Evolutionary conservation across 129 eudicot species (phyloP), one percentile per base, ranked within the genome.

Genomic region (Silybum marianum): DNA sequence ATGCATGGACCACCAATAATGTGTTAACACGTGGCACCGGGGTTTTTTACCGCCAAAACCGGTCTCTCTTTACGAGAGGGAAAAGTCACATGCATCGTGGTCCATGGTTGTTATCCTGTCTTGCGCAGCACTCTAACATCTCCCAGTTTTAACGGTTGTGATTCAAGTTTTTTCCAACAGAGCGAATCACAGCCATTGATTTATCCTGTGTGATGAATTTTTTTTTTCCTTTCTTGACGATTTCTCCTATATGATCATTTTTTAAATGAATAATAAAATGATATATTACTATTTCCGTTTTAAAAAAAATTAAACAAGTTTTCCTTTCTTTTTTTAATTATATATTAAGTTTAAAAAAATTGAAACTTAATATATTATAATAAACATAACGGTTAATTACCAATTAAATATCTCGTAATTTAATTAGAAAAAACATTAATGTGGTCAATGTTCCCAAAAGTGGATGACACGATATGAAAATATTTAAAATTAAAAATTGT

Each of bases 11-110:
- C 0, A 13, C 86, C 79, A 83, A 78, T 72, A 4, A 19, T 5
- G 0, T 0, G 9, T 11, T 72, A 69, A 83, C 86, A 32, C 86
- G 75, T 78, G 75, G 66, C 13, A 1, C 0, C 1, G 26, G 74
- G 30, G 1, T 63, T 39, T 67, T 83, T 83, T 83, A 83, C 86
- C 86, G 86, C 86, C 83, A 83, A 83, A 83, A 83, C 74, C 70
- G 86, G 86, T 71, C 58, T 14, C 73, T 30, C n/a, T 60, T 71
- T 71, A 71, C 69, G 51, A 71, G 74, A 40, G 78, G 79, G 68
- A 26, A 30, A 58, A 63, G 72, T 83, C 73, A 77, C 67, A 28
- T 71, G 82, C 14, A 40, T 51, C 28, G n/a, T 42, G 79, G 82
- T 83, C 40, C 76, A 82, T 39, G 75, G n/a, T 67, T 77, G 38